Evolutionary conservation across 2,329 filamentous ascomycete genomes (phyloP), one percentile per base, ranked within the genome.

Genomic region (Cladobotryum mycophilum): DNA sequence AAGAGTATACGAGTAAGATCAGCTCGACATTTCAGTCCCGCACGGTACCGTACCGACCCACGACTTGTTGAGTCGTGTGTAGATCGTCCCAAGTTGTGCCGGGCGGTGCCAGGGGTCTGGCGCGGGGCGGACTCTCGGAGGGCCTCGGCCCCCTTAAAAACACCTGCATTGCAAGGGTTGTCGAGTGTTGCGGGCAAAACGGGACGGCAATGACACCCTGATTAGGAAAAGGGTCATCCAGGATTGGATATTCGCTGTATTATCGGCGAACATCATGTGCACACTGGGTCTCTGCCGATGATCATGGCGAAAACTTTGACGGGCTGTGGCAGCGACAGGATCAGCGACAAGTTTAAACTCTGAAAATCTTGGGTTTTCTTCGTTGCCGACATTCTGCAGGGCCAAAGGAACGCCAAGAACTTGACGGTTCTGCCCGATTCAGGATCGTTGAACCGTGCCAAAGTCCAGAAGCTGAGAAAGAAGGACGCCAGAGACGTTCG

Each of bases 1-100:
- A 57, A 56, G 56, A 59, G 25, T 30, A 30, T 30, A 30, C 25
- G 25, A 30, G 25, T 57, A 73, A 58, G 66, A 73, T 69, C 65
- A 70, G 60, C 68, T 70, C 60, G 65, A 65, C 66, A 67, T 69
- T 72, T 71, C 72, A 71, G 72, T 74, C 70, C 67, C 70, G 70
- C 67, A 68, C 55, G 56, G 52, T 53, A 53, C 56, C 58, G 52
- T 53, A 53, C 56, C 58, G 58, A 66, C 65, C 65, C 54, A 52
- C 52, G 53, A 38, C 52, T 51, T 51, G 55, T 56, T 53, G 60
- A 55, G 55, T 60, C 53, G 25, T 30, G 25, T 30, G 60, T 55
- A 58, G 58, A 63, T 60, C 55, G 61, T 63, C 60, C 62, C 60
- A 60, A 61, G 53, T 55, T 53, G 46, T 37, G 52, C 49, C 47